Conservation (phyloP, 768 basidiomycete genomes). For the Suillus cothurnatus region DNA sequence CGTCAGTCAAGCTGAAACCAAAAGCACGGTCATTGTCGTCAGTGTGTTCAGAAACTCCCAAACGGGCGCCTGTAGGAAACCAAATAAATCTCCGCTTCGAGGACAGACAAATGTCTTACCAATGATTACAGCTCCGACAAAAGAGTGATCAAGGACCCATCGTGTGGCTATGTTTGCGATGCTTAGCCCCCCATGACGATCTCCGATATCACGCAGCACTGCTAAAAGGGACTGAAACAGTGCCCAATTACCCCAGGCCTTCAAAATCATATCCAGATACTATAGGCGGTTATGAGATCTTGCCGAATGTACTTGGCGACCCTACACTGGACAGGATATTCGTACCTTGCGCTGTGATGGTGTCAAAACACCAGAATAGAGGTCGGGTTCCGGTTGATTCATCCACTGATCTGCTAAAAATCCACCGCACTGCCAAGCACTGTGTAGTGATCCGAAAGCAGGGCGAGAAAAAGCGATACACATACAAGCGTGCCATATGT, state of each 20-base stretch:
- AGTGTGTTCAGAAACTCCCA: conserved; percentile 75
- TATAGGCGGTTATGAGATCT: conserved; percentile 29
- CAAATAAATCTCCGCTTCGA: conserved; percentile 11
- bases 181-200: conserved; percentile 64
- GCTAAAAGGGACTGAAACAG: conserved; percentile 70
- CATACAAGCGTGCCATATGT: conserved; percentile 83
- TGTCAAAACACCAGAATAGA: conserved; percentile 66
- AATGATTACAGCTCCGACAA: conserved; percentile 79
- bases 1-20: conserved; percentile 53
- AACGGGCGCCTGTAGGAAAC: conserved; percentile 55
- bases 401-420: conserved; percentile 82
- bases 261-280: conserved; percentile 85
- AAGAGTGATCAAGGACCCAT: conserved; percentile 79
- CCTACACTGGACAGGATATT: conserved; percentile 1
- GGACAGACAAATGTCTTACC: conserved; percentile 41
- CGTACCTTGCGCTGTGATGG: conserved; percentile 83
- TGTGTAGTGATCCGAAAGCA: conserved; percentile 10
- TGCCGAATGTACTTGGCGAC: background rate
- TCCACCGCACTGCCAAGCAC: conserved; percentile 67
- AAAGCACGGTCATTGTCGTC: conserved; percentile 70
- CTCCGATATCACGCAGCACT: conserved; percentile 63
- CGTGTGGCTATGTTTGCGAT: conserved; percentile 81
- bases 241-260: conserved; percentile 77
- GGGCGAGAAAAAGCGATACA: conserved; percentile 12
- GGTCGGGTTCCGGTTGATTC: conserved; percentile 64